Evolutionary conservation across 768 basidiomycete species (phyloP), one percentile per base, ranked within the genome.

Genomic region (Amanita rubescens): DNA sequence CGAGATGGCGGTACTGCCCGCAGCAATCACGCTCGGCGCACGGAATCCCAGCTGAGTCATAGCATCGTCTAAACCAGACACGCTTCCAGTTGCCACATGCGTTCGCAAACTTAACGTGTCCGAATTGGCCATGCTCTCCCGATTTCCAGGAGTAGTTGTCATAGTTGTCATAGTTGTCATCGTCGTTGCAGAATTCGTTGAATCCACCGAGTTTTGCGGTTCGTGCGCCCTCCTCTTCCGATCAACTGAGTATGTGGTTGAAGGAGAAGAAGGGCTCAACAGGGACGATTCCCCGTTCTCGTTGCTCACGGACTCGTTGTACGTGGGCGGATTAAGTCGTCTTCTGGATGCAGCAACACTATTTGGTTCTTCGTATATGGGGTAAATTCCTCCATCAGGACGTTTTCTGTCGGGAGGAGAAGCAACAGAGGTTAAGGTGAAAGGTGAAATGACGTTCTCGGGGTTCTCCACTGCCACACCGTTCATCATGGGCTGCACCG

Each of bases 321-420:
- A 53, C 8, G 34, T 42, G 10, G 52, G 52, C 3, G 52, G 52
- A 27, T 53, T 53, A 15, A 53, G 15, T 19, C 52, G 52, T n/a
- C 33, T 27, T 25, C 52, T 45, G 6, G 43, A 35, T 17, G 43
- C 17, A 20, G 34, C 20, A 5, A 19, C 34, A 19, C 7, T 33
- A 27, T n/a, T 38, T 10, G 37, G 39, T 22, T 51, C 30, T 30
- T 51, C 51, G 41, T 42, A 51, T 34, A 51, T 43, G 4, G 51
- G 51, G 11, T 33, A 43, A 10, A 43, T 20, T 7, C 17, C 43
- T 7, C 43, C 52, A 5, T 53, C 44, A 2, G 41, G 19, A 37
- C 52, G 52, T 10, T 46, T 34, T 53, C 43, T 46, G 17, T 37
- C 41, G 24, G 17, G 5, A 24, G 51, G 27, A 22, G 11, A 6